Percentiles rank a stretch among this genome's conserved stretches.
Conservation (phyloP, 2,329 filamentous ascomycete genomes). For the Fusarium newnesense region DNA sequence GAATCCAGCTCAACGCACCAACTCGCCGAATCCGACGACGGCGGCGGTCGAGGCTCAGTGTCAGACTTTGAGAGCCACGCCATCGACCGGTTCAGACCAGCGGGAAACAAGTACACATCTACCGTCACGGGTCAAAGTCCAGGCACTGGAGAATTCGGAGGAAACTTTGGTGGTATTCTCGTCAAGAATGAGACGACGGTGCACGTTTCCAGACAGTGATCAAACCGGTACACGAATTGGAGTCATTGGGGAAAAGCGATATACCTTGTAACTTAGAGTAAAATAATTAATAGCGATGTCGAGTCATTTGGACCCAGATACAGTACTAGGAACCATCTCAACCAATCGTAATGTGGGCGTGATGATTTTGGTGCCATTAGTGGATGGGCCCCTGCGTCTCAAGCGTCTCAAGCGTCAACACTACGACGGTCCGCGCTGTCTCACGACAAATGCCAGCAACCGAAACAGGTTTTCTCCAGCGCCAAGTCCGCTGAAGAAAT, state of each 20-base stretch:
- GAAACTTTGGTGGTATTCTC: constrained; percentile 31
- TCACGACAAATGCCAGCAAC: not conserved
- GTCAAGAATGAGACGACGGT: constrained; percentile 42
- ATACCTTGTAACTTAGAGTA: not conserved
- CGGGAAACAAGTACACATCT: constrained; percentile 24
- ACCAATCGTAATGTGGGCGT: not conserved
- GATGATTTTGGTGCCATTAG: not conserved
- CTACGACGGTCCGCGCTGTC: not conserved
- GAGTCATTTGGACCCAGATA: not conserved
- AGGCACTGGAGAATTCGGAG: not conserved
- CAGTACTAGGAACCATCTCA: not conserved
- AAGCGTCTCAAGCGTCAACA: not conserved
- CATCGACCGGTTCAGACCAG: constrained; percentile 19
- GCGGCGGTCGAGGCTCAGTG: not conserved
- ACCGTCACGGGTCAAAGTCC: constrained; percentile 24
- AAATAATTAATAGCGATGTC: not conserved
- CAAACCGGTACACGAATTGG: not conserved
- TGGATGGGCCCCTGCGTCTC: not conserved
- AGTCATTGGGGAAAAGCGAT: not conserved
- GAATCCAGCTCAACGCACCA: constrained; percentile 37
- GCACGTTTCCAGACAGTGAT: constrained; percentile 13
- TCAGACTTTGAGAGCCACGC: constrained; percentile 42
- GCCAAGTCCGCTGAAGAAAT: not conserved
- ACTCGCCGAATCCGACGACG: constrained; percentile 28
- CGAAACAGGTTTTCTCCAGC: not conserved